These are phyloP conservation scores for Penicillium soppii DNA, from an alignment of 495 filamentous ascomycete species.

Conservation along the genomic window DNA sequence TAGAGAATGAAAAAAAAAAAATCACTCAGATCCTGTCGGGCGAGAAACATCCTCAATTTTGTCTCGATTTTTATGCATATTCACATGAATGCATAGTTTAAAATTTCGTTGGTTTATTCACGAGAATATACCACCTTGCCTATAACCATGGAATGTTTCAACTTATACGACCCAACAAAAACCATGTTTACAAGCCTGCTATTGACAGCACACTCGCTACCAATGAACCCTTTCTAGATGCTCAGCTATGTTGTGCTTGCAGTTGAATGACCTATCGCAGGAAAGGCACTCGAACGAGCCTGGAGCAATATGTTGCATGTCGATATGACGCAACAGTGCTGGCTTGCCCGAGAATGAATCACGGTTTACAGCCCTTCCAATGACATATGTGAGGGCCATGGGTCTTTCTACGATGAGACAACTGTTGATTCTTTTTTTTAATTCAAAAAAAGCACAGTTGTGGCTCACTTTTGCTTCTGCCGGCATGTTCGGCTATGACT, in stretches of 20 bases:
- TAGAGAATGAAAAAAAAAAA: too few relatives aligned
- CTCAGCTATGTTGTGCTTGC: background rate
- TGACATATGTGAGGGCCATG: background rate
- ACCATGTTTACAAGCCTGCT: too few relatives aligned
- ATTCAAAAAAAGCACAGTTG: background rate
- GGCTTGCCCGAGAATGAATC: background rate
- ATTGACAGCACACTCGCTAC: too few relatives aligned
- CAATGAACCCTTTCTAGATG: background rate
- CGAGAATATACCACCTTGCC: too few relatives aligned
- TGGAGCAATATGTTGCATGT: conserved; percentile 4
- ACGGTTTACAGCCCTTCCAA: background rate
- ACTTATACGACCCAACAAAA: too few relatives aligned
- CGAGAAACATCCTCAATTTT: background rate
- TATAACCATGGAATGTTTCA: too few relatives aligned
- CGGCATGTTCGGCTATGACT: background rate
- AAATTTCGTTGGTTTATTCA: too few relatives aligned
- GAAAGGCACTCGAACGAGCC: conserved; percentile 1
- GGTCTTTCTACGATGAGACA: background rate
- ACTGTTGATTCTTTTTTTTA: too few relatives aligned
- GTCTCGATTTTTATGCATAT: too few relatives aligned
- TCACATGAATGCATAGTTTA: too few relatives aligned
- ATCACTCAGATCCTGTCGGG: background rate
- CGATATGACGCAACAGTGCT: conserved; percentile 3
- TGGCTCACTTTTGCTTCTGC: background rate
- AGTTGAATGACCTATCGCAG: background rate